Conservation (phyloP, 2,329 filamentous ascomycete species). For the Delphinella strobiligena region DNA sequence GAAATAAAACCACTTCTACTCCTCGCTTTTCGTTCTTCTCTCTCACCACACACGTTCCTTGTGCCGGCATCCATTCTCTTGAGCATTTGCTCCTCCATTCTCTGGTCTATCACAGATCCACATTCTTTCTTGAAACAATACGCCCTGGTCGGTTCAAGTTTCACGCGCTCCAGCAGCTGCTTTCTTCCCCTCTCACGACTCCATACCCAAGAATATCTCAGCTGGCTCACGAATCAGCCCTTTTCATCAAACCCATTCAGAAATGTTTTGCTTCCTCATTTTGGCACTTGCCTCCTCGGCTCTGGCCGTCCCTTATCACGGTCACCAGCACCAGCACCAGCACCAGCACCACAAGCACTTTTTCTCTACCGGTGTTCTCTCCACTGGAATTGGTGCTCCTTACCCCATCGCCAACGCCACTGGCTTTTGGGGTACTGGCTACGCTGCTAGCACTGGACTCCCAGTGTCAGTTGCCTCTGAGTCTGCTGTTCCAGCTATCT, state of each 20-base stretch:
- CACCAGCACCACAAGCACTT: conserved; percentile 18
- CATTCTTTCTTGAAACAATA: conserved; percentile 20
- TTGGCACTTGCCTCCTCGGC: conserved; percentile 30
- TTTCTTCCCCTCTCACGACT: too few relatives aligned
- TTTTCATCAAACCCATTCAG: conserved; percentile 7
- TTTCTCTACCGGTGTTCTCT: conserved; percentile 15
- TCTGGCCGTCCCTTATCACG: conserved; percentile 24
- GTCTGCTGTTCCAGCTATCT: conserved; percentile 7
- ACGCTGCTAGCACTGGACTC: conserved; percentile 14
- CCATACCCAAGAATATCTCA: too few relatives aligned
- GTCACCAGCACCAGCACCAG: conserved; percentile 12
- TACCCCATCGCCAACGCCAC: conserved; percentile 18
- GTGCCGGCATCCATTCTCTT: conserved; percentile 15
- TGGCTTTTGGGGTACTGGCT: conserved; percentile 12
- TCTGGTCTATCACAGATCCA: conserved; percentile 21
- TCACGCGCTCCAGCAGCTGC: conserved; percentile 27
- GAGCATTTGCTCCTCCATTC: conserved; percentile 30
- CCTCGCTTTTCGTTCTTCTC: neutral
- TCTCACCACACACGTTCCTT: conserved; percentile 8
- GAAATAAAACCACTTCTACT: neutral
- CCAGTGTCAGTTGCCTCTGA: conserved; percentile 2
- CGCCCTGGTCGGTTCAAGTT: conserved; percentile 29
- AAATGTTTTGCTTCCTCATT: conserved; percentile 27
- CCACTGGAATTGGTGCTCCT: conserved; percentile 14
- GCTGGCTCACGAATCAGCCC: conserved; percentile 2